Evolutionary conservation across 495 filamentous ascomycete species (phyloP).

Genomic region (Xylaria cubensis): DNA sequence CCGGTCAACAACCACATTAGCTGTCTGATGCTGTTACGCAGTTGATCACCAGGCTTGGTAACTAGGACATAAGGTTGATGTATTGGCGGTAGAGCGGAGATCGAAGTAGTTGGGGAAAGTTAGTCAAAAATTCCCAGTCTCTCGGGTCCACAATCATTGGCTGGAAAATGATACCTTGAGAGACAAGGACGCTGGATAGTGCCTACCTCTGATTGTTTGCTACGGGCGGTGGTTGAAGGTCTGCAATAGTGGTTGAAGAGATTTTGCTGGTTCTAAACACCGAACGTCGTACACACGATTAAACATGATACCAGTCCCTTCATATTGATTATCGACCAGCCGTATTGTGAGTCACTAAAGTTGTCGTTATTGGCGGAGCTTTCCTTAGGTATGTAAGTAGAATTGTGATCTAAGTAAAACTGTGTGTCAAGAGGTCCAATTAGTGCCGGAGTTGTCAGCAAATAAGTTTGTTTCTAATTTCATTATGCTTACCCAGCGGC

Average conservation of each 20-base stretch:
- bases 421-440: constrained; percentile 2
- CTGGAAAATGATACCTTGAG: background rate
- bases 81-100: background rate
- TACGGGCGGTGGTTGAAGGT: background rate
- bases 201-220: constrained; percentile 8
- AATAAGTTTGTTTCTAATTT: constrained; percentile 2
- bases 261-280: constrained; percentile 10
- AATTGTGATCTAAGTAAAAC: background rate
- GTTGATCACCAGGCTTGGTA: background rate
- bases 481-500: constrained; percentile 19
- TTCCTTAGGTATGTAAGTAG: background rate
- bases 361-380: background rate
- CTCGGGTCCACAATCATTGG: constrained; percentile 10
- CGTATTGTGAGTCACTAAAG: background rate
- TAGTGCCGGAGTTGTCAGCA: constrained; percentile 13
- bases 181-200: constrained; percentile 1
- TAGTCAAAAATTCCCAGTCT: background rate
- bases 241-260: background rate
- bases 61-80: background rate
- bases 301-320: background rate
- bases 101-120: background rate
- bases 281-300: background rate
- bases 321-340: background rate
- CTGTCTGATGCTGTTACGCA: background rate
- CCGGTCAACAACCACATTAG: background rate